Evolutionary conservation across 441 rosid species (phyloP), one percentile per base, ranked within the genome.

Genomic region (Populus tomentosa): DNA sequence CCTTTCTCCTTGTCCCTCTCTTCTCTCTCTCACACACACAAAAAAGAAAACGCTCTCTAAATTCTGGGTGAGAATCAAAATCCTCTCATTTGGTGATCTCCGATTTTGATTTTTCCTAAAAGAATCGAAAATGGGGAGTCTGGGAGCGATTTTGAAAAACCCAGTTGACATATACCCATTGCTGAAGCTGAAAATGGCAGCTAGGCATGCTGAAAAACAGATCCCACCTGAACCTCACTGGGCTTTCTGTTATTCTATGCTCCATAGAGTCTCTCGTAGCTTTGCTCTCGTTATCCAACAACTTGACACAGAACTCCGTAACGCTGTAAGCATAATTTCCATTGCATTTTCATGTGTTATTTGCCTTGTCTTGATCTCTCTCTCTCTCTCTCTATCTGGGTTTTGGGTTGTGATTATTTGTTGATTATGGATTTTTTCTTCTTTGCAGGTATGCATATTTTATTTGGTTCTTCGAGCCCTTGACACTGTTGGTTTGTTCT

Each of bases 381-480:
- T 26, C 26, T 26, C 26, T 28, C 30, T 28, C 30, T 28, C 30
- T 28, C n/a, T n/a, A n/a, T 81, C 1, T 53, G 21, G 3, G 5
- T 72, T 28, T 66, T 66, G 36, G 10, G 69, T 28, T 66, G 69
- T 28, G 4, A 74, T 35, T 13, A 20, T 33, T 70, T 59, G 7
- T 62, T 26, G 40, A 18, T 30, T 62, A 28, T 28, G 30, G 30
- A 5, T 5, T 23, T 18, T 28, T n/a, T 64, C 23, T 53, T 79
- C 65, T 76, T 71, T 86, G 80, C 90, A 95, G 99, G 89, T 95
- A 68, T 94, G 99, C 86, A 85, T 95, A 72, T 95, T 95, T 80
- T 95, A 95, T 85, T 80, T 95, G 92, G 98, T 95, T 85, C 99
- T 95, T 73, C 93, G 98, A 77, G 99, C 98, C 75, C 98, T 95